Evolutionary conservation across 2,329 filamentous ascomycete species (phyloP).

Genomic region (Alternaria brassicae): DNA sequence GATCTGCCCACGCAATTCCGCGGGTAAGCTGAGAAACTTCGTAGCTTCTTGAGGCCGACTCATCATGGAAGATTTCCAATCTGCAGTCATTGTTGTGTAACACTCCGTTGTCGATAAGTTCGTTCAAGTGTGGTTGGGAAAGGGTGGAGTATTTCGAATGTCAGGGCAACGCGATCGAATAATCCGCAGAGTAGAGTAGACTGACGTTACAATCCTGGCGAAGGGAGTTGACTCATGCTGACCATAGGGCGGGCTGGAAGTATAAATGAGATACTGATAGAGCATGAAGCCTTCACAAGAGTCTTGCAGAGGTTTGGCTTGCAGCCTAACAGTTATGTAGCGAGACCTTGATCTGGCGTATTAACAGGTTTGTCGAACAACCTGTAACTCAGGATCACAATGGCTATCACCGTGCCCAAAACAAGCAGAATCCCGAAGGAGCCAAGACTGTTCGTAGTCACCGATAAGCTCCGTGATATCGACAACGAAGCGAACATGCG

Average conservation of each 20-base stretch:
- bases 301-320: not conserved
- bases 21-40: constrained; percentile 20
- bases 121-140: not conserved
- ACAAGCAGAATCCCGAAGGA: not conserved
- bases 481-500: not conserved
- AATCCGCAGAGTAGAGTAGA: too few relatives aligned
- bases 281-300: too few relatives aligned
- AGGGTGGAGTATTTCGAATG: too few relatives aligned
- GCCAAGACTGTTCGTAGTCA: not conserved
- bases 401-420: not conserved
- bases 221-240: not conserved
- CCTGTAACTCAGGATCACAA: not conserved
- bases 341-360: not conserved
- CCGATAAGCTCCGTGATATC: not conserved
- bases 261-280: not conserved
- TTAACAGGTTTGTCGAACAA: not conserved
- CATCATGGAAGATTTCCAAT: not conserved
- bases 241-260: too few relatives aligned
- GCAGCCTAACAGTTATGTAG: not conserved
- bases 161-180: too few relatives aligned
- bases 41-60: not conserved
- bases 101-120: not conserved
- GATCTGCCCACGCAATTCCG: constrained; percentile 42
- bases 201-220: not conserved
- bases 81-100: too few relatives aligned